phyloP scores from a whole-genome alignment of 108 stramenopile species.

The Nannochloropsis oceanica region DNA sequence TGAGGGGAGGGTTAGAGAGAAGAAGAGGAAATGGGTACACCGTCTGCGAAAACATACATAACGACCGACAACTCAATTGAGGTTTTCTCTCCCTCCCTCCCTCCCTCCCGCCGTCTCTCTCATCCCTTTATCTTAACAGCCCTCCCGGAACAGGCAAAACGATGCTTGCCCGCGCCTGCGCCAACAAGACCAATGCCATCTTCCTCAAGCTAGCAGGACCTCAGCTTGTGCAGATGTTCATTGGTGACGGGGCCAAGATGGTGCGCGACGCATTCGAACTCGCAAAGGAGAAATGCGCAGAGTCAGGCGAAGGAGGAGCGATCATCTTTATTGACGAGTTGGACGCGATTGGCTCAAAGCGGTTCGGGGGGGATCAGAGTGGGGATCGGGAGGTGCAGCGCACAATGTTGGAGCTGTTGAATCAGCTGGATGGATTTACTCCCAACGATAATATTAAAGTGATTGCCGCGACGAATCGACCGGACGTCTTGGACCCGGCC shows the following conservation, averaged over 20 bases:
- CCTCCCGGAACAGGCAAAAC: constrained; percentile 99
- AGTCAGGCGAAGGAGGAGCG: constrained; percentile 37
- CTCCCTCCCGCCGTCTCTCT: neutral
- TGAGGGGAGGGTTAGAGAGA: neutral
- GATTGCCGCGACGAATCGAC: constrained; percentile 95
- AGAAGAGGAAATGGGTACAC: constrained; percentile 43
- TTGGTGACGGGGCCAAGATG: constrained; percentile 97
- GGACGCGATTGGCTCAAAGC: constrained; percentile 97
- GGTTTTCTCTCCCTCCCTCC: neutral
- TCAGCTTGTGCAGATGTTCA: constrained; percentile 94
- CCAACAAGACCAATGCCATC: constrained; percentile 96
- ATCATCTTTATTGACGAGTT: constrained; percentile 98
- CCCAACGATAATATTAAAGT: constrained; percentile 97
- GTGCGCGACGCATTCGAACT: constrained; percentile 96
- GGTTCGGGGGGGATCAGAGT: constrained; percentile 91
- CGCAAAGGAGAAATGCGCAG: constrained; percentile 24
- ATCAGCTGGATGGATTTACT: constrained; percentile 92
- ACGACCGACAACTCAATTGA: too few relatives aligned
- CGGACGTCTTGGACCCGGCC: constrained; percentile 95
- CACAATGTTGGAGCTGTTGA: constrained; percentile 96
- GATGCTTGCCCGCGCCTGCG: constrained; percentile 91
- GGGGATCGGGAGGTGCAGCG: constrained; percentile 98
- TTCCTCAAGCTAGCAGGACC: constrained; percentile 97
- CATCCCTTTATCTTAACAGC: neutral
- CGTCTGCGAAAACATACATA: too few relatives aligned